Conservation (phyloP, 2,329 filamentous ascomycete species). For the Alternaria dauci region DNA sequence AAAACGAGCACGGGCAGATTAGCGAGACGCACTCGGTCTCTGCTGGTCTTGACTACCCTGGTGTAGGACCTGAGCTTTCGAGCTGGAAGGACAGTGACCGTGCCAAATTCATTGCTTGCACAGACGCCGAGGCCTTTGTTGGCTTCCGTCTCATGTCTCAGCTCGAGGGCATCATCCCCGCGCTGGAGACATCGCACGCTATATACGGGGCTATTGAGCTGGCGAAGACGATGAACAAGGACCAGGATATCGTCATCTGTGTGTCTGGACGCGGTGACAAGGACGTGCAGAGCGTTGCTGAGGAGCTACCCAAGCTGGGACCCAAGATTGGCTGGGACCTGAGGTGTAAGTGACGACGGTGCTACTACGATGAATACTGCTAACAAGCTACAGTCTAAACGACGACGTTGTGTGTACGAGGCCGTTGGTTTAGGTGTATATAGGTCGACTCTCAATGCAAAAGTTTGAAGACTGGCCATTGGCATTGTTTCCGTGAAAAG, state of each 20-base stretch:
- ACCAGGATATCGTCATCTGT: conserved; percentile 91
- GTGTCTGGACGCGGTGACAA: conserved; percentile 94
- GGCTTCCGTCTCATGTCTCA: conserved; percentile 87
- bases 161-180: conserved; percentile 95
- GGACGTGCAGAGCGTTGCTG: conserved; percentile 97
- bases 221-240: conserved; percentile 90
- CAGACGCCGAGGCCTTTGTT: conserved; percentile 86
- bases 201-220: conserved; percentile 88
- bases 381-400: conserved; percentile 39
- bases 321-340: conserved; percentile 83
- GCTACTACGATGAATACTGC: conserved; percentile 7
- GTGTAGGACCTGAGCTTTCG: conserved; percentile 90
- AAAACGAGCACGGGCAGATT: conserved; percentile 93
- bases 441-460: conserved; percentile 2
- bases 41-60: conserved; percentile 95
- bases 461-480: background rate
- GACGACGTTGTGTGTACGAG: background rate
- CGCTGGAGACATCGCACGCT: conserved; percentile 91
- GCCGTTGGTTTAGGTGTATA: background rate
- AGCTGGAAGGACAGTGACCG: conserved; percentile 91
- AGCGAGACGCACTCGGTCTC: conserved; percentile 95
- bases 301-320: conserved; percentile 87
- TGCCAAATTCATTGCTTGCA: conserved; percentile 89
- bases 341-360: conserved; percentile 53
- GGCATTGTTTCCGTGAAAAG: background rate